A percentile compares a stretch with the other conserved stretches of the same genome.
phyloP scores from a whole-genome alignment of 768 basidiomycete genomes.

The Lyophyllum atratum region DNA sequence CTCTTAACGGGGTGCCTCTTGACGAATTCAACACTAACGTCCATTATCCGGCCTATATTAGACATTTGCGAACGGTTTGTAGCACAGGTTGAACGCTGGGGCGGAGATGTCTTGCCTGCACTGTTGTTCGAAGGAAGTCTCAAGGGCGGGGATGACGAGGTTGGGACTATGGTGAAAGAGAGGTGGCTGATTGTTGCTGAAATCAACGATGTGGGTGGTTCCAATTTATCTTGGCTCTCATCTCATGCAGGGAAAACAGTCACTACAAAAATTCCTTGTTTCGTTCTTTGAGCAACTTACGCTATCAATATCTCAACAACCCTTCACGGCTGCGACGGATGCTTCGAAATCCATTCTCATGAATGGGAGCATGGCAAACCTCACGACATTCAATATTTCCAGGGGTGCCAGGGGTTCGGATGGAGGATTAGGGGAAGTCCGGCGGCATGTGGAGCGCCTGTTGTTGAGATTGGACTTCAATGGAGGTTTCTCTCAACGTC shows the following conservation, averaged over 20 bases:
- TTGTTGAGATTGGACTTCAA: slow-evolving; percentile 86
- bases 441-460: slow-evolving; percentile 81
- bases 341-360: slow-evolving; percentile 70
- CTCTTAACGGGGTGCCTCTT: slow-evolving; percentile 80
- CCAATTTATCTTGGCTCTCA: background rate
- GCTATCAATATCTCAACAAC: slow-evolving; percentile 73
- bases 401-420: slow-evolving; percentile 54
- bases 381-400: slow-evolving; percentile 54
- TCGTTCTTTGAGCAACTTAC: slow-evolving; percentile 84
- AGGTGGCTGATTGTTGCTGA: slow-evolving; percentile 69
- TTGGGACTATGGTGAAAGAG: slow-evolving; percentile 75
- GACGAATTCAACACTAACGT: slow-evolving; percentile 61
- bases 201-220: slow-evolving; percentile 67
- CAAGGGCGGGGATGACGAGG: slow-evolving; percentile 53
- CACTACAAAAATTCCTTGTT: slow-evolving; percentile 63
- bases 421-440: slow-evolving; percentile 61
- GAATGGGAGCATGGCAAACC: slow-evolving; percentile 56
- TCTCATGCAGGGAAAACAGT: slow-evolving; percentile 38
- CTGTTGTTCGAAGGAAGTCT: slow-evolving; percentile 82
- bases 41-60: slow-evolving; percentile 69
- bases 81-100: slow-evolving; percentile 91
- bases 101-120: slow-evolving; percentile 85
- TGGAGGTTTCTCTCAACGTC: slow-evolving; percentile 64
- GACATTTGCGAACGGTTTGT: slow-evolving; percentile 86
- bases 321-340: slow-evolving; percentile 61